Conservation (phyloP, 2,329 filamentous ascomycete genomes). For the Aspergillus oerlinghausenensis region DNA sequence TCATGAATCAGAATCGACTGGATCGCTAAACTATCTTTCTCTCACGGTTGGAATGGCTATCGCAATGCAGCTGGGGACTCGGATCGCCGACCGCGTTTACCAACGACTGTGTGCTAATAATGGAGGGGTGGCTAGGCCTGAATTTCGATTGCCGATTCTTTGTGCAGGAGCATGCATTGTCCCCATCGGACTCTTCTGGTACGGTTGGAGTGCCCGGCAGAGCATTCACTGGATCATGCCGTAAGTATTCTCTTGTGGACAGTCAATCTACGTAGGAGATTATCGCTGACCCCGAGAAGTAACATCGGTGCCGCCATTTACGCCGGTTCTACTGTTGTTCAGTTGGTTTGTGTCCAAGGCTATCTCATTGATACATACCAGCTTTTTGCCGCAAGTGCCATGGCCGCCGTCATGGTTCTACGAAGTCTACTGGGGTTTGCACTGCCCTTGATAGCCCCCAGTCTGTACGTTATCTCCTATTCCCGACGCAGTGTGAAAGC, state of each 20-base stretch:
- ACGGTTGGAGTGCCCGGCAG: conserved; percentile 52
- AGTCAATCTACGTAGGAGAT: not conserved
- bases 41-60: conserved; percentile 58
- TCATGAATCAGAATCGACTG: conserved; percentile 50
- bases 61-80: conserved; percentile 46
- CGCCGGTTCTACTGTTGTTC: conserved; percentile 41
- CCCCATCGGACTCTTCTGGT: conserved; percentile 52
- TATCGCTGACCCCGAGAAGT: not conserved
- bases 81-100: conserved; percentile 48
- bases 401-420: conserved; percentile 28
- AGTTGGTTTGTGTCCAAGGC: conserved; percentile 40
- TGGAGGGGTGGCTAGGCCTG: conserved; percentile 43
- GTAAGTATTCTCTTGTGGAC: not conserved
- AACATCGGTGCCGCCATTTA: conserved; percentile 50
- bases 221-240: conserved; percentile 51
- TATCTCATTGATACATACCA: conserved; percentile 38
- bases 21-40: conserved; percentile 60
- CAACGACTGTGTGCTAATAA: conserved; percentile 41
- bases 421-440: conserved; percentile 11
- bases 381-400: conserved; percentile 32
- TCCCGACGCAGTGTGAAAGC: not conserved
- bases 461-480: not conserved
- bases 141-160: conserved; percentile 59
- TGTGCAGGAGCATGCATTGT: conserved; percentile 48
- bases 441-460: conserved; percentile 4